A percentile compares a stretch with the other conserved stretches of the same genome.
Conservation (phyloP, 1,139 yeast species). For the Nadsonia commutata region DNA sequence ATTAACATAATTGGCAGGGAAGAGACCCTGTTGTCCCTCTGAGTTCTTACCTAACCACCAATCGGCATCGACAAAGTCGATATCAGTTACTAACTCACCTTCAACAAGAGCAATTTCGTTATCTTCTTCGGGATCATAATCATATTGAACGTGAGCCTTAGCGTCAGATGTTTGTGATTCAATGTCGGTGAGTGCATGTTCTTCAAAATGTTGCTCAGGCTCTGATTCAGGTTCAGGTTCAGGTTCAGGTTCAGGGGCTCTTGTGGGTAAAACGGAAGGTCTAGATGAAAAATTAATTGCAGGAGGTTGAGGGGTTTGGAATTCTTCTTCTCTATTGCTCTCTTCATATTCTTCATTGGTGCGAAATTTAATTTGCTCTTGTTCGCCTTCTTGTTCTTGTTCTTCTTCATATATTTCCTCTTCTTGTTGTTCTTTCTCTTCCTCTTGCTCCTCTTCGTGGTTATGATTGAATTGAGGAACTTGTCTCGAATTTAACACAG, state of each 20-base stretch:
- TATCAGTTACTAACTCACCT: conserved; percentile 50
- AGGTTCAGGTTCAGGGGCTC: conserved; percentile 9
- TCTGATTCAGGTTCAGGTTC: conserved; percentile 10
- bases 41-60: conserved; percentile 73
- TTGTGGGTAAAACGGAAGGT: conserved; percentile 12
- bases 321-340: conserved; percentile 7
- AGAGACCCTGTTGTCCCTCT: conserved; percentile 50
- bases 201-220: conserved; percentile 8
- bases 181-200: conserved; percentile 6
- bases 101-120: conserved; percentile 54
- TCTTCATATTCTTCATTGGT: conserved; percentile 9
- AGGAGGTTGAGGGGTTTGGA: conserved; percentile 2
- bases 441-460: background rate
- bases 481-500: background rate
- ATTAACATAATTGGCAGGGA: conserved; percentile 59
- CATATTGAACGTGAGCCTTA: conserved; percentile 43
- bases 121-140: conserved; percentile 60
- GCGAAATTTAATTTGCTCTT: too few relatives aligned
- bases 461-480: background rate
- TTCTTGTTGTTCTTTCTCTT: conserved; percentile 9
- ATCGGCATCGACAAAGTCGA: conserved; percentile 58
- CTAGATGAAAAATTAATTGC: conserved; percentile 12
- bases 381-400: conserved; percentile 3
- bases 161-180: conserved; percentile 8
- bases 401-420: conserved; percentile 11